Percentiles rank a stretch among this genome's conserved stretches.
phyloP scores from a whole-genome alignment of 495 filamentous ascomycete species.

The Rusavskia elegans region DNA sequence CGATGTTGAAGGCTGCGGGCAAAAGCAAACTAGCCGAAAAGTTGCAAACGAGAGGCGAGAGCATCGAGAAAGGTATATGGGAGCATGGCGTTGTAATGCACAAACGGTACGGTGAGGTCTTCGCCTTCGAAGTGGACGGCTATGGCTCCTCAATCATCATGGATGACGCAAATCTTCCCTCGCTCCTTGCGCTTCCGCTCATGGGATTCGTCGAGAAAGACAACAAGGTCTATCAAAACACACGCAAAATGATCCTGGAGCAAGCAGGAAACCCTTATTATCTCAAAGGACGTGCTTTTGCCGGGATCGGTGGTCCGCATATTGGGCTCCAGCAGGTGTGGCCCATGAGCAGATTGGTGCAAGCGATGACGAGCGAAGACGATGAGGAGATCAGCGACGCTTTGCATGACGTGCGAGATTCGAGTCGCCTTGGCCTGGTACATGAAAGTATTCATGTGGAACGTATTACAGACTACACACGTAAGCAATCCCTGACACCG shows the following conservation, averaged over 20 bases:
- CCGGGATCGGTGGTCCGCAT: conserved; percentile 75
- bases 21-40: conserved; percentile 34
- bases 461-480: conserved; percentile 54
- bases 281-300: conserved; percentile 60
- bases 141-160: conserved; percentile 84
- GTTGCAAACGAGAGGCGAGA: conserved; percentile 45
- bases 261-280: conserved; percentile 79
- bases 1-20: conserved; percentile 44
- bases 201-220: conserved; percentile 60
- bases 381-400: conserved; percentile 65
- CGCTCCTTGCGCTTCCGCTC: conserved; percentile 69
- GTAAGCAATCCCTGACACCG: no score
- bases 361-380: conserved; percentile 78
- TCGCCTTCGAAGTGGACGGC: conserved; percentile 93
- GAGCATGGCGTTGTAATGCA: conserved; percentile 84
- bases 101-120: conserved; percentile 71
- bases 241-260: conserved; percentile 74
- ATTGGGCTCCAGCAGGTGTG: conserved; percentile 81
- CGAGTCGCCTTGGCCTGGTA: conserved; percentile 60
- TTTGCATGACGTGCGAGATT: conserved; percentile 56
- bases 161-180: conserved; percentile 96
- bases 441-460: conserved; percentile 91
- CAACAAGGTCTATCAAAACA: conserved; percentile 72
- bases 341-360: conserved; percentile 88
- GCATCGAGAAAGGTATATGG: conserved; percentile 62